phyloP scores from a whole-genome alignment of 495 filamentous ascomycete species.

The Rhizodiscina lignyota region DNA sequence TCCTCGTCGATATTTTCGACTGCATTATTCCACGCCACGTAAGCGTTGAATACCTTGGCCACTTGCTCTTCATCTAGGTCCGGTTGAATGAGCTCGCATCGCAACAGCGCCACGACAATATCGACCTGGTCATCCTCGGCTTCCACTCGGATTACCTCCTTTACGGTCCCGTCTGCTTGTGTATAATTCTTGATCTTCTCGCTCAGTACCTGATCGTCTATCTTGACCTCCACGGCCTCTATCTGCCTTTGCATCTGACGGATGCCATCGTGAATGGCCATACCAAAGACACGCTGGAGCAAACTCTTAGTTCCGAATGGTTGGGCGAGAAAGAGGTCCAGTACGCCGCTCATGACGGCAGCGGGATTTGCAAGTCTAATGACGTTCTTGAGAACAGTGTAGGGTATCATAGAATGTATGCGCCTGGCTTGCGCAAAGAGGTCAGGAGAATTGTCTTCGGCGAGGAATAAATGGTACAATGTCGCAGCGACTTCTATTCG shows the following conservation, averaged over 20 bases:
- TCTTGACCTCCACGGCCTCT: slow-evolving; percentile 50
- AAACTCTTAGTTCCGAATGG: slow-evolving; percentile 81
- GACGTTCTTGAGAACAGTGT: slow-evolving; percentile 84
- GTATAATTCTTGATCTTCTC: slow-evolving; percentile 67
- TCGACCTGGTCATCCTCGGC: slow-evolving; percentile 56
- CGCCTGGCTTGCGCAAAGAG: slow-evolving; percentile 84
- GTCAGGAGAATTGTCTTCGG: slow-evolving; percentile 94
- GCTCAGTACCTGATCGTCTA: slow-evolving; percentile 63
- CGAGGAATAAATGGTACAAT: slow-evolving; percentile 91
- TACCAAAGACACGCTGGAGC: slow-evolving; percentile 80
- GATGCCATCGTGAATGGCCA: slow-evolving; percentile 86
- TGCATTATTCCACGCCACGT: slow-evolving; percentile 90
- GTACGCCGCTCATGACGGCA: slow-evolving; percentile 78
- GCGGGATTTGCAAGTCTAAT: slow-evolving; percentile 94
- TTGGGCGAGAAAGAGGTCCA: slow-evolving; percentile 90
- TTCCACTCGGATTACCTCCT: slow-evolving; percentile 55
- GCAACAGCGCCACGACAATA: slow-evolving; percentile 65
- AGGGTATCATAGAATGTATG: slow-evolving; percentile 87
- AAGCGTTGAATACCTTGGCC: slow-evolving; percentile 75
- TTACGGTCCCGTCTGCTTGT: slow-evolving; percentile 53
- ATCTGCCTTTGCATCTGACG: slow-evolving; percentile 68
- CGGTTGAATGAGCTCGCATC: slow-evolving; percentile 54
- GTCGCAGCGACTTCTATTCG: slow-evolving; percentile 95
- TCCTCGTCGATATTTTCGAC: slow-evolving; percentile 81
- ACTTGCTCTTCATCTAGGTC: slow-evolving; percentile 57